Conservation (phyloP, 1,284 basidiomycete species). For the Malassezia furfur region DNA sequence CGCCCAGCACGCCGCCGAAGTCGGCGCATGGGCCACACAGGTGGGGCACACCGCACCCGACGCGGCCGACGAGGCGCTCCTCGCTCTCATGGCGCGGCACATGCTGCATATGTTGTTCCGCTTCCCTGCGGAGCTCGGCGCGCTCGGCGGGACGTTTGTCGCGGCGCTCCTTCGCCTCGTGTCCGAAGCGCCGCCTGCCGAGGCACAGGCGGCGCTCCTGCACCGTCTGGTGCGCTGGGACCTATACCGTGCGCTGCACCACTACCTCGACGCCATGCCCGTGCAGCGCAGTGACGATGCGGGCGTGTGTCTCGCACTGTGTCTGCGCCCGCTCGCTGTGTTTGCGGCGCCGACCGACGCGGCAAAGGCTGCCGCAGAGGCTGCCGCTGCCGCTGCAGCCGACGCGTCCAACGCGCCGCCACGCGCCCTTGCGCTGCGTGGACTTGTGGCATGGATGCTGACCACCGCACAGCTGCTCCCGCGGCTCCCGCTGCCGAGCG, state of each 20-base stretch:
- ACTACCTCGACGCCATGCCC: conserved; percentile 20
- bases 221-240: conserved; percentile 9
- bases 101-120: background rate
- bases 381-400: conserved; percentile 16
- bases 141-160: background rate
- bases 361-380: background rate
- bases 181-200: background rate
- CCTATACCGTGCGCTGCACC: conserved; percentile 21
- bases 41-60: too few relatives aligned
- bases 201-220: background rate
- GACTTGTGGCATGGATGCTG: background rate
- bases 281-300: conserved; percentile 18
- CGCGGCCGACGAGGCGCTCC: background rate
- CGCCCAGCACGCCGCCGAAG: background rate
- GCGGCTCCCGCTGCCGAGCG: conserved; percentile 17
- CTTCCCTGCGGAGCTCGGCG: background rate
- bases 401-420: background rate
- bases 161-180: background rate
- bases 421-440: background rate
- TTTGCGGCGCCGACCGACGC: conserved; percentile 10
- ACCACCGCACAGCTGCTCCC: conserved; percentile 6
- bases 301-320: conserved; percentile 17
- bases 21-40: background rate
- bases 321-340: conserved; percentile 18
- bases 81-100: background rate